Conservation (phyloP, 208 protist species). For the Crithidia thermophila region DNA sequence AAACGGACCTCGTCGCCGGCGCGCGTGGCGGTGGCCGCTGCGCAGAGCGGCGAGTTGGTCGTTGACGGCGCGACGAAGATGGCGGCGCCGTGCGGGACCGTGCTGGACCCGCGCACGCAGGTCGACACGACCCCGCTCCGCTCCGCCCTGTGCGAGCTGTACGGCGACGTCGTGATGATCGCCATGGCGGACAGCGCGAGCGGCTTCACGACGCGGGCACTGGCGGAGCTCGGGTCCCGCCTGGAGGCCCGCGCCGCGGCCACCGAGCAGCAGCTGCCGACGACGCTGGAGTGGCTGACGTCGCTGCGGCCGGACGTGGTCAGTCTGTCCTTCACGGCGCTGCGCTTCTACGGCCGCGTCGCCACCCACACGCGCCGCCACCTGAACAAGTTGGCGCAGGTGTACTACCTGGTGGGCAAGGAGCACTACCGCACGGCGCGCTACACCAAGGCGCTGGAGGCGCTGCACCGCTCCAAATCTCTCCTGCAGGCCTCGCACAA, state of each 20-base stretch:
- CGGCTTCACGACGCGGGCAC: constrained; percentile 56
- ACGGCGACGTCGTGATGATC: constrained; percentile 72
- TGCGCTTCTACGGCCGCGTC: constrained; percentile 68
- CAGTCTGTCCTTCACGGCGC: constrained; percentile 73
- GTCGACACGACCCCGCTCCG: constrained; percentile 46
- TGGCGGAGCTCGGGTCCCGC: constrained; percentile 51
- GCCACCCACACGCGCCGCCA: constrained; percentile 48
- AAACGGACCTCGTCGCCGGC: constrained; percentile 2
- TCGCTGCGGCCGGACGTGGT: constrained; percentile 56
- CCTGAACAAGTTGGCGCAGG: constrained; percentile 62
- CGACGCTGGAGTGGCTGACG: constrained; percentile 63
- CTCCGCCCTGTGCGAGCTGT: constrained; percentile 65
- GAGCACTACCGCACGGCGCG: constrained; percentile 62
- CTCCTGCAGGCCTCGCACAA: constrained; percentile 54
- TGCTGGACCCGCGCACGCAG: constrained; percentile 50
- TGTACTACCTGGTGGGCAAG: constrained; percentile 73
- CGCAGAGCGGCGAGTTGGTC: not conserved
- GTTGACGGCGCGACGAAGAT: not conserved
- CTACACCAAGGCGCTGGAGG: constrained; percentile 85
- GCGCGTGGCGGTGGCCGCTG: constrained; percentile 6
- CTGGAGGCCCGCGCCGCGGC: constrained; percentile 39
- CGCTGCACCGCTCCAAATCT: constrained; percentile 64
- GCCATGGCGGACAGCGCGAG: constrained; percentile 62
- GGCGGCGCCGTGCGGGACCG: constrained; percentile 15
- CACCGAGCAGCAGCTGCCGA: constrained; percentile 24